Evolutionary conservation across 106 monocot genomes (phyloP).

Genomic region (Dendrobium officinale): DNA sequence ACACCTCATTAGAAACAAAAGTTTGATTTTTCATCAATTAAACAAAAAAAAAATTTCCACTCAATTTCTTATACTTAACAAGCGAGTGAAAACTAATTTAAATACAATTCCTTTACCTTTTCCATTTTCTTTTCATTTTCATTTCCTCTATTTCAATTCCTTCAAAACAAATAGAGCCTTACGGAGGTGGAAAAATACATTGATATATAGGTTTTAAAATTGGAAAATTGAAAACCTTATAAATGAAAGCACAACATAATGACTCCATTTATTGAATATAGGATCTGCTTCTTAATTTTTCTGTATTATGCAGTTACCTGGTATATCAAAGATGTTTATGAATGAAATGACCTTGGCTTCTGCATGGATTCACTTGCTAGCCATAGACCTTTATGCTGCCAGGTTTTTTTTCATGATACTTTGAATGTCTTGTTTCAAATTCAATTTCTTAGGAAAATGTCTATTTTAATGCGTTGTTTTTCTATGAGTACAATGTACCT

Average conservation of each 20-base stretch:
- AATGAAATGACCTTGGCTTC: slow-evolving; percentile 59
- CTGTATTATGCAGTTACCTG: slow-evolving; percentile 34
- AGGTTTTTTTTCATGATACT: slow-evolving; percentile 23
- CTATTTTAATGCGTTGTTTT: neutral
- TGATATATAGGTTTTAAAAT: too few species aligned
- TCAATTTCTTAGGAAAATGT: neutral
- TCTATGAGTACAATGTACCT: neutral
- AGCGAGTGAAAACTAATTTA: too few species aligned
- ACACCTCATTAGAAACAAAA: too few species aligned
- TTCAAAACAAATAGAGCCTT: too few species aligned
- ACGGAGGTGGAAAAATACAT: too few species aligned
- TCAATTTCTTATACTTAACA: too few species aligned
- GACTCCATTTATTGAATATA: neutral
- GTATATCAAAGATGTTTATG: slow-evolving; percentile 56
- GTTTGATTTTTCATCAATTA: too few species aligned
- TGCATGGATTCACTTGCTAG: slow-evolving; percentile 74
- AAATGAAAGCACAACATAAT: neutral
- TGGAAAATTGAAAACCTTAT: too few species aligned
- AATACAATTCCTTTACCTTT: too few species aligned
- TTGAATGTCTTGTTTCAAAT: neutral
- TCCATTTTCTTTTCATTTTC: too few species aligned
- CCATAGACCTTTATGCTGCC: slow-evolving; percentile 72
- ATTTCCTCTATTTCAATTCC: too few species aligned
- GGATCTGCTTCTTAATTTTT: neutral
- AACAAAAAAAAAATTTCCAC: too few species aligned